These are phyloP conservation scores for Pseudozyma hubeiensis DNA, from an alignment of 1,284 basidiomycete genomes.

Conservation along the genomic window DNA sequence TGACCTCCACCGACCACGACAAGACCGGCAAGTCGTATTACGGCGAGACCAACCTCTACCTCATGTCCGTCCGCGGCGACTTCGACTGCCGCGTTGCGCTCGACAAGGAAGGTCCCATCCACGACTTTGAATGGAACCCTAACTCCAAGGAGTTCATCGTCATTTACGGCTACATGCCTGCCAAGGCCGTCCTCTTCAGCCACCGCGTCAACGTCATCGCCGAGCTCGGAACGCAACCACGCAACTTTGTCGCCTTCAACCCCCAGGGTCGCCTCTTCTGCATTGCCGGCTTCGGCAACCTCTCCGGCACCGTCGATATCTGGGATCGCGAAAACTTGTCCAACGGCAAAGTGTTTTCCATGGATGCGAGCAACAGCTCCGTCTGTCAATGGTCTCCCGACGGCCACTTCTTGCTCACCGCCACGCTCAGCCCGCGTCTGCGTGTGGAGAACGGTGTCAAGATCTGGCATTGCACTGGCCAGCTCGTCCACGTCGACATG, in stretches of 20 bases:
- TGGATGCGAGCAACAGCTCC: slow-evolving; percentile 92
- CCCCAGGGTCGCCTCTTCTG: slow-evolving; percentile 89
- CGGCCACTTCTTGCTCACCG: slow-evolving; percentile 90
- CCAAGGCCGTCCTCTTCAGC: slow-evolving; percentile 90
- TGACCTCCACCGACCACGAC: slow-evolving; percentile 96
- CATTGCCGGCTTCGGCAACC: slow-evolving; percentile 94
- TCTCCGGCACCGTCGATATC: slow-evolving; percentile 91
- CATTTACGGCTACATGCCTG: slow-evolving; percentile 97
- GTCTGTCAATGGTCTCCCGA: slow-evolving; percentile 96
- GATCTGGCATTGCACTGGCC: slow-evolving; percentile 91
- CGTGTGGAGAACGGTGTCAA: slow-evolving; percentile 97
- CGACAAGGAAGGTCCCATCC: slow-evolving; percentile 97
- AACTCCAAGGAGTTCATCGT: slow-evolving; percentile 92
- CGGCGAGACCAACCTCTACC: slow-evolving; percentile 93
- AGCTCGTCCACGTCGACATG: slow-evolving; percentile 81
- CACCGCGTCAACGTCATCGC: slow-evolving; percentile 87
- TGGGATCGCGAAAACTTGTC: slow-evolving; percentile 86
- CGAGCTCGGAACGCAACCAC: slow-evolving; percentile 88
- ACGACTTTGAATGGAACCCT: slow-evolving; percentile 97
- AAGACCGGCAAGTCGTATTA: slow-evolving; percentile 98
- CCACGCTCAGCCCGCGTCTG: slow-evolving; percentile 90
- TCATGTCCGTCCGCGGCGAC: slow-evolving; percentile 92
- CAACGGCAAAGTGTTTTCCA: slow-evolving; percentile 79
- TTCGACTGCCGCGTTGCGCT: slow-evolving; percentile 92
- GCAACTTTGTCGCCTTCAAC: slow-evolving; percentile 94